phyloP scores from a whole-genome alignment of 2,329 filamentous ascomycete species.

The Aspergillus brasiliensis region DNA sequence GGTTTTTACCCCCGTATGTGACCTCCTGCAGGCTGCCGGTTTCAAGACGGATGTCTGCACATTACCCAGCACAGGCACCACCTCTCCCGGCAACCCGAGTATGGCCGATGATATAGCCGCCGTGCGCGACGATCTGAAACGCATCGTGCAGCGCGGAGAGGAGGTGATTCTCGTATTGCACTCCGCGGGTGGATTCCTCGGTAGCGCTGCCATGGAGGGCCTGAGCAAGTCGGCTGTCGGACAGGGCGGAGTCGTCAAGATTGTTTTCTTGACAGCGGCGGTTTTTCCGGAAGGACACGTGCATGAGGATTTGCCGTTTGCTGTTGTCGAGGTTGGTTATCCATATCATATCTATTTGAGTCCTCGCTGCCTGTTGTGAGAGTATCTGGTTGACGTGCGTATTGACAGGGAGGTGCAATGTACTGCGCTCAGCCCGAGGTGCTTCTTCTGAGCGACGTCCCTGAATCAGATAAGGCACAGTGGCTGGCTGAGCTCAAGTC shows the following conservation, averaged over 20 bases:
- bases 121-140: neutral
- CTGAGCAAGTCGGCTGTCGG: neutral
- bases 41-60: neutral
- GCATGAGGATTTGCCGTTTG: conserved; percentile 4
- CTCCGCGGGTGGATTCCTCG: neutral
- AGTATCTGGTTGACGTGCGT: no score
- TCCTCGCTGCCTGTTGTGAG: neutral
- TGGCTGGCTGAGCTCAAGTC: neutral
- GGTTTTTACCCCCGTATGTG: neutral
- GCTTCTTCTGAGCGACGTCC: conserved; percentile 1
- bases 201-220: neutral
- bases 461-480: neutral
- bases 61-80: conserved; percentile 2
- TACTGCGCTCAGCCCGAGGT: neutral
- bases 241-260: conserved; percentile 1
- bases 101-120: conserved; percentile 5
- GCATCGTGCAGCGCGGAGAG: neutral
- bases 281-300: conserved; percentile 1
- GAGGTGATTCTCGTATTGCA: conserved; percentile 1
- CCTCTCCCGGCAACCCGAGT: conserved; percentile 3
- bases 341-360: neutral
- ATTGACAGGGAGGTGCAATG: neutral
- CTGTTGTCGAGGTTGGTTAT: neutral
- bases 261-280: conserved; percentile 3
- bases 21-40: neutral